Evolutionary conservation across 1,284 basidiomycete species (phyloP), one percentile per base, ranked within the genome.

Genomic region (Salmacisia buchloeana): DNA sequence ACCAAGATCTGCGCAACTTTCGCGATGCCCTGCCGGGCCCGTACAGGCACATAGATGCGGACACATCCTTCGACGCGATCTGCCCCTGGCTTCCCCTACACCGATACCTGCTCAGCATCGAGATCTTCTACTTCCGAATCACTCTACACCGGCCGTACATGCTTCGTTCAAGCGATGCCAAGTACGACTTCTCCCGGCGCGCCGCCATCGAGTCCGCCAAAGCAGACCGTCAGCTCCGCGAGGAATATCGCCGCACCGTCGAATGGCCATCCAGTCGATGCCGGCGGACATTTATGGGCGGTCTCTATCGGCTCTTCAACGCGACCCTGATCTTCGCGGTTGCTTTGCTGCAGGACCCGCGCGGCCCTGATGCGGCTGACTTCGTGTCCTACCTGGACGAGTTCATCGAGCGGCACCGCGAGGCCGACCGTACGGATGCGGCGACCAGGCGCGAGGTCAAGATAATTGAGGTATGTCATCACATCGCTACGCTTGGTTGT

Each of bases 1-100:
- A 97, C 75, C 89, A 91, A 43, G 91, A 96, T 68, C 82, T 97
- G 18, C 83, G 91, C 63, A 86, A 85, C 71, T 94, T 92, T 77
- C 86, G 90, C 65, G 83, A 85, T 54, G 82, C 83, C 61, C 83
- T 94, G 23, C 92, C 92, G 6, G 87, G 89, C 68, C 89, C 89
- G 2, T 85, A 83, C 57, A 89, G 89, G 2, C 49, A 54, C 29
- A 83, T 83, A 68, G 84, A 89, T 71, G 85, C 86, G 6, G 71
- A 76, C 65, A 69, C 69, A 34, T 66, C 60, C 12, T 72, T 70
- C 43, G 75, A 77, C 63, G 58, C 60, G 15, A 63, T 73, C 23
- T 75, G 72, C 59, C 70, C 73, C 13, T 75, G 68, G 67, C 63
- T 78, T 15, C 69, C 72, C 0, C 60, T 77, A 6, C 75, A 77